These are phyloP conservation scores for Trifolium fragiferum DNA, from an alignment of 306 rosid genomes.

Conservation along the genomic window DNA sequence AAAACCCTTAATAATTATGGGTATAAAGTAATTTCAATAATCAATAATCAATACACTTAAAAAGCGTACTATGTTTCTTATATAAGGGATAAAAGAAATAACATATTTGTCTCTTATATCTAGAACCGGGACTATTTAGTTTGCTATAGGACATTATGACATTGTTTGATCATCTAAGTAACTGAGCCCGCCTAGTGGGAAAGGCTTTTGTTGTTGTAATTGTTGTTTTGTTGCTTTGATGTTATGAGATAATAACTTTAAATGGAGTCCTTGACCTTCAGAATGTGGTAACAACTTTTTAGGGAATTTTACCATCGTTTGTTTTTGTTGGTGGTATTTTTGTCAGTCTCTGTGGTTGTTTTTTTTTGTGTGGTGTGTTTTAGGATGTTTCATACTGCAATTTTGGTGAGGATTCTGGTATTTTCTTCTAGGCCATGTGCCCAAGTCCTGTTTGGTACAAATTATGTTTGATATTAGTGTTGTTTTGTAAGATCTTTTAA, in stretches of 20 bases:
- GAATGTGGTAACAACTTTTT: not conserved
- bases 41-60: no score
- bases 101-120: no score
- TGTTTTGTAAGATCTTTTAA: not conserved
- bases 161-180: not conserved
- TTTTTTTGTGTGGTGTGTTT: not conserved
- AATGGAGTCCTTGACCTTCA: constrained; percentile 6
- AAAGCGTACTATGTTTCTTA: no score
- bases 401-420: constrained; percentile 13
- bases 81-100: no score
- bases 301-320: not conserved
- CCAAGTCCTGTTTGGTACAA: not conserved
- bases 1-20: no score
- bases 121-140: not conserved
- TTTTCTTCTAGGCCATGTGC: not conserved
- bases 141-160: not conserved
- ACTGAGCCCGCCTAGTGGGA: not conserved
- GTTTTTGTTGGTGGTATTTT: constrained; percentile 2
- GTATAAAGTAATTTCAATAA: no score
- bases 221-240: not conserved
- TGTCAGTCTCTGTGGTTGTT: not conserved
- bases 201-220: constrained; percentile 2
- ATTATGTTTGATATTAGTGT: not conserved
- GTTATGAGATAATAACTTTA: constrained; percentile 5
- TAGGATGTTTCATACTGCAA: constrained; percentile 1